Evolutionary conservation across 208 protist species (phyloP).

Genomic region (Novymonas esmeraldas): DNA sequence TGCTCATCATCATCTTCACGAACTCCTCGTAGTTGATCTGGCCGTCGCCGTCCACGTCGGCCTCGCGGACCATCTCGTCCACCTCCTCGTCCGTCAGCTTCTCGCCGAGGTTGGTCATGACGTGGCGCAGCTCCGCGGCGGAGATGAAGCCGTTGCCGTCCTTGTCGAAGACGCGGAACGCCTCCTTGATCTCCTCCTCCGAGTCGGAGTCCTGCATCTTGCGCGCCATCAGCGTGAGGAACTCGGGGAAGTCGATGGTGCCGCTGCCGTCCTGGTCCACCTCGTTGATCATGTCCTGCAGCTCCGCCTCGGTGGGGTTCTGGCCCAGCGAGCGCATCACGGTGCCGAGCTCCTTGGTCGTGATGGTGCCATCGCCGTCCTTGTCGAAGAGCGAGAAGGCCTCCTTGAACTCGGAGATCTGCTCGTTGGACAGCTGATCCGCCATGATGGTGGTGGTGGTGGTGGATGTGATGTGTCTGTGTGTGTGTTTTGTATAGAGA

Average conservation of each 20-base stretch:
- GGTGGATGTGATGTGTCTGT: not conserved
- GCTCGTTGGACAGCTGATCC: conserved; percentile 97
- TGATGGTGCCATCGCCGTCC: conserved; percentile 98
- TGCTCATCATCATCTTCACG: conserved; percentile 88
- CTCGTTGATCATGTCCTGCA: conserved; percentile 98
- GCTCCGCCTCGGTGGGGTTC: conserved; percentile 95
- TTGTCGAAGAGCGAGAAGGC: conserved; percentile 99
- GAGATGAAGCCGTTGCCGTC: conserved; percentile 95
- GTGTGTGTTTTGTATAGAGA: conserved; percentile 10
- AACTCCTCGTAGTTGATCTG: conserved; percentile 90
- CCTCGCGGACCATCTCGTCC: conserved; percentile 90
- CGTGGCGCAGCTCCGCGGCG: conserved; percentile 94
- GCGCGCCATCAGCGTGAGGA: conserved; percentile 83
- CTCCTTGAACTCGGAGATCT: conserved; percentile 99
- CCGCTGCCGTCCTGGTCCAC: conserved; percentile 95
- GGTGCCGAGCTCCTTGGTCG: conserved; percentile 98
- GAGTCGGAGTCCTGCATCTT: conserved; percentile 93
- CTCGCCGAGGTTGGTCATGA: conserved; percentile 96
- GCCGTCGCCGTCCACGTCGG: conserved; percentile 85
- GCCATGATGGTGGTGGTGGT: conserved; percentile 37
- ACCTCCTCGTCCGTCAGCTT: conserved; percentile 94
- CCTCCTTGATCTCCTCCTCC: conserved; percentile 96
- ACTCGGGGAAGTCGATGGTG: conserved; percentile 97
- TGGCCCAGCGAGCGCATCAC: conserved; percentile 99
- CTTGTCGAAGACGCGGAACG: conserved; percentile 96